phyloP scores from a whole-genome alignment of 306 rosid genomes.

The Rosa multiflora region DNA sequence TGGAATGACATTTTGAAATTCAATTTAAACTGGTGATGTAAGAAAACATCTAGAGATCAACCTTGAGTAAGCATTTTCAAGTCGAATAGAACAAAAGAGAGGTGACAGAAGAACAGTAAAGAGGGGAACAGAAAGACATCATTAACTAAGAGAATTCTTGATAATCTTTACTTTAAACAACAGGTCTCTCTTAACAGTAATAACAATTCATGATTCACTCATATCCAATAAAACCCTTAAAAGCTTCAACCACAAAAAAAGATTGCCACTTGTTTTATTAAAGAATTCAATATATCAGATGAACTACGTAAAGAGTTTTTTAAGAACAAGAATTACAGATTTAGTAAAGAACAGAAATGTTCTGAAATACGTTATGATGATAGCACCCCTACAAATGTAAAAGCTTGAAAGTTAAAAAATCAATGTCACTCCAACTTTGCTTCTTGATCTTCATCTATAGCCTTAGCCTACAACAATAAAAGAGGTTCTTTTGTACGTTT shows the following conservation, averaged over 20 bases:
- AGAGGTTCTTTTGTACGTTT: slow-evolving; percentile 20
- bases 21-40: not conserved
- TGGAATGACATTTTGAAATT: slow-evolving; percentile 12
- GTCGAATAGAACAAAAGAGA: not conserved
- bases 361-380: slow-evolving; percentile 7
- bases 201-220: no score
- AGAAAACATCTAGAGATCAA: not conserved
- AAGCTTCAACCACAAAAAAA: not conserved
- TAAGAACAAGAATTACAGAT: not conserved
- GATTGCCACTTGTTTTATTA: not conserved
- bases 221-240: not conserved
- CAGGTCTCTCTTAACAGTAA: not conserved
- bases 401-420: slow-evolving; percentile 40
- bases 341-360: not conserved
- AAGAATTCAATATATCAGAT: not conserved
- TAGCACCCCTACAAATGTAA: slow-evolving; percentile 20
- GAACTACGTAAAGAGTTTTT: not conserved
- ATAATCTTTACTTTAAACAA: not conserved
- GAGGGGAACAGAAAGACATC: not conserved
- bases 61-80: not conserved
- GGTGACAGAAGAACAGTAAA: not conserved
- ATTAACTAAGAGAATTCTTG: not conserved
- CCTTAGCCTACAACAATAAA: slow-evolving; percentile 71
- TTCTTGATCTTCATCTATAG: slow-evolving; percentile 70
- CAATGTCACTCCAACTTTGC: slow-evolving; percentile 54